phyloP scores from a whole-genome alignment of 495 filamentous ascomycete genomes.

The Aspergillus egyptiacus region DNA sequence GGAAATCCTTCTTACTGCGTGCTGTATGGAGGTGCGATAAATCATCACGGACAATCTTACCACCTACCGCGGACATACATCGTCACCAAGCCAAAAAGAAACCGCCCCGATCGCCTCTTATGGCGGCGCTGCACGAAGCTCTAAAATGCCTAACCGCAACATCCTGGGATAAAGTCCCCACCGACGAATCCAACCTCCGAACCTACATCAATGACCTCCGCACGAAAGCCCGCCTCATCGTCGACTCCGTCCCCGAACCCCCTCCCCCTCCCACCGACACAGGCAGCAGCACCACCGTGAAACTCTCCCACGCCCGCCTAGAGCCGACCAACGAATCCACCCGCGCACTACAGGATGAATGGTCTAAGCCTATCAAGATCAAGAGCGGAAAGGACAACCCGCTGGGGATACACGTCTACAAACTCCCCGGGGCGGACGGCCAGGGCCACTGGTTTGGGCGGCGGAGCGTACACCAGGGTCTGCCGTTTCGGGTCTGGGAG shows the following conservation, averaged over 20 bases:
- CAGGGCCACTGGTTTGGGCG: constrained; percentile 87
- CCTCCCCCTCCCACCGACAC: constrained; percentile 20
- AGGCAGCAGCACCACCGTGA: neutral
- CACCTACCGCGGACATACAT: too few species aligned
- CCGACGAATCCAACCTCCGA: constrained; percentile 43
- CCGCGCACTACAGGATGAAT: constrained; percentile 63
- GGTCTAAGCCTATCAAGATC: constrained; percentile 78
- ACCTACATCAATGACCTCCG: constrained; percentile 57
- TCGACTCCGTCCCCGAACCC: constrained; percentile 71
- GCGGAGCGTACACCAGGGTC: constrained; percentile 70
- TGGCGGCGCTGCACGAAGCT: constrained; percentile 64
- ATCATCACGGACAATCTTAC: too few species aligned
- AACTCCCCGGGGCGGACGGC: constrained; percentile 69
- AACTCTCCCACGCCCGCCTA: constrained; percentile 36
- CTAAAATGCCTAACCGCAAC: constrained; percentile 68
- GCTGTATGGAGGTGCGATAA: too few species aligned
- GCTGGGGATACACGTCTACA: constrained; percentile 70
- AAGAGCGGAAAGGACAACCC: constrained; percentile 62
- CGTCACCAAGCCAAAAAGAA: too few species aligned
- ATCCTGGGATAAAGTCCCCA: constrained; percentile 57
- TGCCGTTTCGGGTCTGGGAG: constrained; percentile 64
- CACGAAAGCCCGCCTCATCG: constrained; percentile 57
- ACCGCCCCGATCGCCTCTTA: constrained; percentile 21
- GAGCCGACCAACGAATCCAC: constrained; percentile 42
- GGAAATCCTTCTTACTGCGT: too few species aligned